Base-by-base conservation (phyloP, 148 eudicot species). In the Salicornia ramosissima region DNA sequence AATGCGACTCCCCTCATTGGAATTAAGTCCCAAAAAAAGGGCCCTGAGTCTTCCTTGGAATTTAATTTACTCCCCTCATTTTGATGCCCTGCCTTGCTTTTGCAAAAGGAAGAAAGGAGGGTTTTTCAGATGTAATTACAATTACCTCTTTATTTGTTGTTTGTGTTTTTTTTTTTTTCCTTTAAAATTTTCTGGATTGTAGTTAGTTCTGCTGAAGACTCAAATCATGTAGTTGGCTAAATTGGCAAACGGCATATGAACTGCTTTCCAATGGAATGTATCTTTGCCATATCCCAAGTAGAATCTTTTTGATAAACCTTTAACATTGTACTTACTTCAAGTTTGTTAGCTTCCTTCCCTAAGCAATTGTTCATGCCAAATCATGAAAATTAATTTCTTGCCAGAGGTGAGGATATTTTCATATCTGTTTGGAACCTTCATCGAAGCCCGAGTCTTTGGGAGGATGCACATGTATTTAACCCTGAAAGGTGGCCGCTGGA, bases 401-500 rank as follows among this genome's bases (percentile, higher is more conserved):
- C 74, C 85, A 94, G 97, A 73, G 87, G 82, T 63, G 98, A 94
- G 77, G 98, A 94, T 83, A 87, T 94, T 47, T 94, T 94, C 82
- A 88, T 94, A 60, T 90, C 98, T 2, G 82, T 94, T 59, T 94
- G 98, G 98, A 94, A 90, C 77, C 83, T 94, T 58, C 99, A 94
- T 73, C 96, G 88, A n/a, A 75, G 88, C 66, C 97, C 92, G 50
- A 71, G 74, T 30, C 89, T 78, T 6, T 94, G 99, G 99, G 90
- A 90, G 71, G 91, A 94, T 31, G 89, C 95, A 3, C 96, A 94
- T 16, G 87, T 87, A 71, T 94, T 94, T 51, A 88, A 83, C 67
- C 98, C 98, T 19, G 98, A 94, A 81, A 90, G 98, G 77, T 94
- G 98, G 98, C 97, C 98, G 34, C 76, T 94, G 66, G 97, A 90